Percentiles rank a stretch among this genome's conserved stretches.
Evolutionary conservation across 805 yeast species (phyloP).

Genomic region (Ogataea chonburiensis): DNA sequence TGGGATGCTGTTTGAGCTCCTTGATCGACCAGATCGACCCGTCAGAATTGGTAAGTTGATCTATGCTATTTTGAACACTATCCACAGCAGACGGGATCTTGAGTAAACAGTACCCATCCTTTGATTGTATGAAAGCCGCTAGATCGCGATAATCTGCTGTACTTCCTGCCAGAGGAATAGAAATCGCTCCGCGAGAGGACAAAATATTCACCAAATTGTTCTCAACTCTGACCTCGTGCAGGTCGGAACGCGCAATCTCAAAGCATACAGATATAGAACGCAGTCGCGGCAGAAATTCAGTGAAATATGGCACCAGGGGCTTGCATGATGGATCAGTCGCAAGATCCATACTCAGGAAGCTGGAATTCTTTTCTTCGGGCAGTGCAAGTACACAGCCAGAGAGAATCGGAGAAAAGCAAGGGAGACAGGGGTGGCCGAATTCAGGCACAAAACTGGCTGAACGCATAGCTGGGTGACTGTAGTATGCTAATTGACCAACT

Average conservation of each 20-base stretch:
- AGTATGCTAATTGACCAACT: too few relatives aligned
- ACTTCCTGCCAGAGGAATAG: constrained; percentile 6
- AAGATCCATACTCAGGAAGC: background rate
- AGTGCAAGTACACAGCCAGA: too few relatives aligned
- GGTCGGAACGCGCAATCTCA: constrained; percentile 1
- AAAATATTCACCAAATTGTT: constrained; percentile 1
- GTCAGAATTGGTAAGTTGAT: constrained; percentile 21
- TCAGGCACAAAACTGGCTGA: too few relatives aligned
- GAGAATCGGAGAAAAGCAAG: too few relatives aligned
- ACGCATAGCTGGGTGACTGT: too few relatives aligned
- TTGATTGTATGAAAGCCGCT: constrained; percentile 2
- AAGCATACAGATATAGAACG: constrained; percentile 11
- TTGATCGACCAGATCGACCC: constrained; percentile 27
- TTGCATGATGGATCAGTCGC: background rate
- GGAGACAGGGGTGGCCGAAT: too few relatives aligned
- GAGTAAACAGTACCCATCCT: constrained; percentile 2
- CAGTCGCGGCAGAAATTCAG: constrained; percentile 12
- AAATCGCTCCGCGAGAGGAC: background rate
- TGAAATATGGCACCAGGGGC: constrained; percentile 3
- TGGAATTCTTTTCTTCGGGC: constrained; percentile 11
- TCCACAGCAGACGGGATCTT: constrained; percentile 5
- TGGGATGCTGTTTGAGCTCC: constrained; percentile 9
- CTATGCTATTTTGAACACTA: constrained; percentile 4
- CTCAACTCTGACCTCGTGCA: background rate
- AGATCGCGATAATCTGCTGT: constrained; percentile 7